These are phyloP conservation scores for Jatropha podagrica DNA, from an alignment of 441 rosid genomes.

Conservation along the genomic window DNA sequence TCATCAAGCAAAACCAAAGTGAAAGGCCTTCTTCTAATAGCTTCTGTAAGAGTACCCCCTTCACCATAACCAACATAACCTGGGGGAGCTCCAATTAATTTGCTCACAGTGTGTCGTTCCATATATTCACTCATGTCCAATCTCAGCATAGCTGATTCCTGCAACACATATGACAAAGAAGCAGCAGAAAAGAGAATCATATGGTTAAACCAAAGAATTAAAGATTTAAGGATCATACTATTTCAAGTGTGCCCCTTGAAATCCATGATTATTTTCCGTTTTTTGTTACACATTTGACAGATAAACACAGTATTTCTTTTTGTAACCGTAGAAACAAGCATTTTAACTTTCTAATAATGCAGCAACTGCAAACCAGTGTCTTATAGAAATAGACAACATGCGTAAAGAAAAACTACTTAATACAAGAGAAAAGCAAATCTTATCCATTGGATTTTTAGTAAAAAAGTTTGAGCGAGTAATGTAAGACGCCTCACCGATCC, in stretches of 20 bases:
- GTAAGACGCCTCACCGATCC: constrained; percentile 69
- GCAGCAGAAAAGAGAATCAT: constrained; percentile 4
- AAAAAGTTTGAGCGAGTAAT: not conserved
- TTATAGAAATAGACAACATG: not conserved
- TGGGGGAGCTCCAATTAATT: constrained; percentile 56
- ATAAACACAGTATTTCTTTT: not conserved
- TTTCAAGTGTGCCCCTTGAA: not conserved
- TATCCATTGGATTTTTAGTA: constrained; percentile 5
- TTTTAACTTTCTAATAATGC: not conserved
- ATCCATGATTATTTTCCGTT: not conserved
- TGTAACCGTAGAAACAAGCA: not conserved
- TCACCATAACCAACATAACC: constrained; percentile 55
- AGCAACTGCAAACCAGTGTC: not conserved
- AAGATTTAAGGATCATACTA: not conserved
- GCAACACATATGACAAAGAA: constrained; percentile 24
- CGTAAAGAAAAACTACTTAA: not conserved
- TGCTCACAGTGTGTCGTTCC: constrained; percentile 57
- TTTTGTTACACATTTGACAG: not conserved
- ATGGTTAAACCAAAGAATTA: constrained; percentile 6
- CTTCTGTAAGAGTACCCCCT: constrained; percentile 57
- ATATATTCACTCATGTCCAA: constrained; percentile 66
- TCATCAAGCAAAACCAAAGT: constrained; percentile 52
- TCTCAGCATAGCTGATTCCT: constrained; percentile 77
- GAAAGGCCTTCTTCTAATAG: constrained; percentile 48
- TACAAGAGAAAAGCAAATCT: not conserved